phyloP scores from a whole-genome alignment of 1,284 basidiomycete genomes.

The Tranzscheliella williamsii region DNA sequence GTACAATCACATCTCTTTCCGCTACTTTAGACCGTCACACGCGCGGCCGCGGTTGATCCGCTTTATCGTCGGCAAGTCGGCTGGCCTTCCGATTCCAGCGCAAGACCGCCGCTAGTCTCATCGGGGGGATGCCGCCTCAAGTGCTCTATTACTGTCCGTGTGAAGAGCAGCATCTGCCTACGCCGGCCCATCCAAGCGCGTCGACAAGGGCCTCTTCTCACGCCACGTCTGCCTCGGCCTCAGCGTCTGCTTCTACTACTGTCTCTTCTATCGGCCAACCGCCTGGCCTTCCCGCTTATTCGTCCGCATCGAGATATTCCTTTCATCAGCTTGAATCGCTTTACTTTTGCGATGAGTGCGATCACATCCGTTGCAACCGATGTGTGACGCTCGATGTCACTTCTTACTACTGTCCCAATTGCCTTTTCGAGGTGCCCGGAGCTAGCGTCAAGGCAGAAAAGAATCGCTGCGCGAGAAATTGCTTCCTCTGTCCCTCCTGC shows the following conservation, averaged over 20 bases:
- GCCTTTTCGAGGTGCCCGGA: slow-evolving; percentile 96
- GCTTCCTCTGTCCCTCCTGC: slow-evolving; percentile 93
- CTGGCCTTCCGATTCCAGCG: too few relatives aligned
- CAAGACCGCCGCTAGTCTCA: too few relatives aligned
- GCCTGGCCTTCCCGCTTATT: slow-evolving; percentile 22
- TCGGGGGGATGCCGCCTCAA: slow-evolving; percentile 7
- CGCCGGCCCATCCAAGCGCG: neutral
- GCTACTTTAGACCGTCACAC: too few relatives aligned
- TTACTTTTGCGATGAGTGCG: slow-evolving; percentile 98
- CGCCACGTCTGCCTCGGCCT: slow-evolving; percentile 3
- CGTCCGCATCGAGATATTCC: slow-evolving; percentile 32
- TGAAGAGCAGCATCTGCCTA: slow-evolving; percentile 1
- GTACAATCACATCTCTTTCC: too few relatives aligned
- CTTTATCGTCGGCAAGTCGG: too few relatives aligned
- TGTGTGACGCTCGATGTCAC: slow-evolving; percentile 91
- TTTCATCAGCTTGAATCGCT: slow-evolving; percentile 76
- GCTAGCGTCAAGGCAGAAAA: slow-evolving; percentile 94
- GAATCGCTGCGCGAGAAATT: slow-evolving; percentile 96
- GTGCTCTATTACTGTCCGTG: slow-evolving; percentile 40
- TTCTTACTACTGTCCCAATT: slow-evolving; percentile 96
- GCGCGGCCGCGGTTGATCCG: too few relatives aligned
- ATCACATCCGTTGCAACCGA: slow-evolving; percentile 85
- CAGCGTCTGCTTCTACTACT: neutral
- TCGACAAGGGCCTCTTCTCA: neutral
- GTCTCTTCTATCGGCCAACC: slow-evolving; percentile 7